Evolutionary conservation across 495 filamentous ascomycete species (phyloP), one percentile per base, ranked within the genome.

Genomic region (Lineolata rhizophorae): DNA sequence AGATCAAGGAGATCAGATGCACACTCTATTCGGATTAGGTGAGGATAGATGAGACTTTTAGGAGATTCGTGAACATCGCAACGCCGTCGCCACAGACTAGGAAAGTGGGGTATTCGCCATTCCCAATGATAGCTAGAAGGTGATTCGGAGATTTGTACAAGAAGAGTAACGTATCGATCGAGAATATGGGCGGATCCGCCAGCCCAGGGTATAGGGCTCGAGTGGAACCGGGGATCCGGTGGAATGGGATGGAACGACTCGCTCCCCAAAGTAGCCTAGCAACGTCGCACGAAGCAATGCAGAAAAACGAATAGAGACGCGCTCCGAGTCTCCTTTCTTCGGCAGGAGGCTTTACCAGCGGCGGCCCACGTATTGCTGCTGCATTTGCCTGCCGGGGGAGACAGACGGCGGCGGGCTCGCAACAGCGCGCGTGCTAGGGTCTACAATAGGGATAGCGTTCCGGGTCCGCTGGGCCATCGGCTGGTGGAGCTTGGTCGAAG

Each of bases 381-480:
- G 77, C 74, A 85, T 76, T 38, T 55, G 50, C 60, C 81, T 65
- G 49, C 61, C 71, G 34, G 83, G 81, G 31, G 82, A 87, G 45
- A 92, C 76, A 36, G 81, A 91, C 30, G 68, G 76, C 2, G 87
- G 85, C 41, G 87, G 90, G 60, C 83, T 92, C 20, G 83, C 67
- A 55, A 92, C 64, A 40, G 85, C 68, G 39, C 87, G 82, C 20
- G 90, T 95, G 38, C 62, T 76, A 20, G 87, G 87, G 64, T 99
- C 93, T 56, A 99, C 75, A 51, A 99, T 99, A 12, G 87, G 90
- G 43, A 99, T 99, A 43, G 87, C 81, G 50, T 93, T 95, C 43
- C 85, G 78, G 41, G 74, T 70, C 8, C 90, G 78, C 35, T 77
- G 76, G 34, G 84, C 76, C 32, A 80, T 54, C 25, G 81, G 77